Evolutionary conservation across 1,284 basidiomycete genomes (phyloP).

Genomic region (Grifola frondosa): DNA sequence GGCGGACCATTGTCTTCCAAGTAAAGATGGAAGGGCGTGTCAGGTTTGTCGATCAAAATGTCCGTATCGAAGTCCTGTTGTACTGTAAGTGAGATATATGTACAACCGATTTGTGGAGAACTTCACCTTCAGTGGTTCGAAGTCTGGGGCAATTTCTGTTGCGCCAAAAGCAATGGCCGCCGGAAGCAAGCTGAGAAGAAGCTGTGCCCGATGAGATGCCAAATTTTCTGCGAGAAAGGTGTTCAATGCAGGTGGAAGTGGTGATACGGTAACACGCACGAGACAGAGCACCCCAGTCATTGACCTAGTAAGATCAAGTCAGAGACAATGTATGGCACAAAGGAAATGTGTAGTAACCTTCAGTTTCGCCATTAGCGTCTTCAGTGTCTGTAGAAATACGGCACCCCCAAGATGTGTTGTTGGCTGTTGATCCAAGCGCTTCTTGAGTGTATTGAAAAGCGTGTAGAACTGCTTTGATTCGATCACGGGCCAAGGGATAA

Average conservation of each 20-base stretch:
- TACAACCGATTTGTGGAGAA: too few species aligned
- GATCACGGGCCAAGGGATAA: constrained; percentile 68
- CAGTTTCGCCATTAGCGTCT: constrained; percentile 65
- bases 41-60: constrained; percentile 34
- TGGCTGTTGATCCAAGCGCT: constrained; percentile 44
- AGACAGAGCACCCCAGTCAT: constrained; percentile 63
- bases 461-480: constrained; percentile 59
- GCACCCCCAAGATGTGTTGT: constrained; percentile 51
- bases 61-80: constrained; percentile 52
- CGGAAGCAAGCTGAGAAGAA: constrained; percentile 41
- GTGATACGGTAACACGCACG: constrained; percentile 39
- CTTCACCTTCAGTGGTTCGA: constrained; percentile 49
- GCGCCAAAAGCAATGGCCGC: constrained; percentile 48
- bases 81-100: constrained; percentile 55
- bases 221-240: constrained; percentile 46
- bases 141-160: constrained; percentile 44
- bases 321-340: not conserved
- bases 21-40: constrained; percentile 38
- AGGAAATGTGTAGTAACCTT: constrained; percentile 45
- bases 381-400: constrained; percentile 55
- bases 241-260: not conserved
- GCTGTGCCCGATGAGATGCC: constrained; percentile 50
- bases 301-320: constrained; percentile 49
- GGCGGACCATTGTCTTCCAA: constrained; percentile 23
- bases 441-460: constrained; percentile 47